Percentiles rank a stretch among this genome's conserved stretches.
These are phyloP conservation scores for Fusarium subglutinans DNA, from an alignment of 2,329 filamentous ascomycete genomes.

Conservation along the genomic window DNA sequence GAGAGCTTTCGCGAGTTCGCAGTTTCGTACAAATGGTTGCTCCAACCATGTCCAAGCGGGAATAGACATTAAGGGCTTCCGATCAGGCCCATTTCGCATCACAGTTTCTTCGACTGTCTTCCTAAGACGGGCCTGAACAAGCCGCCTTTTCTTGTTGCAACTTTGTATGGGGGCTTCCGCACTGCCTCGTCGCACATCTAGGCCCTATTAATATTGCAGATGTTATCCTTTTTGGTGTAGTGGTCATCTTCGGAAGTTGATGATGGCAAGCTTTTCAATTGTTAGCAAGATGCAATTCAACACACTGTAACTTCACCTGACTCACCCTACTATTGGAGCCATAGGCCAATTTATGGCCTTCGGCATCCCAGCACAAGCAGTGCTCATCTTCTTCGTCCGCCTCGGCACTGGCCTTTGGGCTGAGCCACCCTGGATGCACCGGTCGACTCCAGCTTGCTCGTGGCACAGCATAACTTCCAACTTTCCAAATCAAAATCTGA, in stretches of 20 bases:
- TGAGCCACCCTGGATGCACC: conserved; percentile 66
- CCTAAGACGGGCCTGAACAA: neutral
- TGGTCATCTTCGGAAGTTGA: conserved; percentile 57
- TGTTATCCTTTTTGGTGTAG: neutral
- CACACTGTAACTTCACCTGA: conserved; percentile 25
- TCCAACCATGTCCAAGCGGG: conserved; percentile 12
- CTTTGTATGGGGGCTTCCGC: conserved; percentile 1
- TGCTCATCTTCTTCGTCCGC: conserved; percentile 69
- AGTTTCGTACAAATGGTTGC: neutral
- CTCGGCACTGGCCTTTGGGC: conserved; percentile 62
- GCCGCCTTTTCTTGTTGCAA: neutral
- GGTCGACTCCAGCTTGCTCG: conserved; percentile 68
- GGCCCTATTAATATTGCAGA: neutral
- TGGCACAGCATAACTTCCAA: conserved; percentile 66
- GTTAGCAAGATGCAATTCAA: conserved; percentile 12
- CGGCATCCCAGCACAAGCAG: conserved; percentile 69
- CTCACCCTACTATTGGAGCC: conserved; percentile 70
- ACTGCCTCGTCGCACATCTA: neutral
- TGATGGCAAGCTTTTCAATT: conserved; percentile 56
- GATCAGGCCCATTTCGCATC: conserved; percentile 3
- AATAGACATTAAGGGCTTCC: conserved; percentile 32
- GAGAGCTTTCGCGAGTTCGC: conserved; percentile 18
- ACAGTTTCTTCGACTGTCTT: conserved; percentile 8
- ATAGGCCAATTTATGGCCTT: conserved; percentile 70
- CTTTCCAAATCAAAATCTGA: conserved; percentile 71